Evolutionary conservation across 129 eudicot genomes (phyloP), one percentile per base, ranked within the genome.

Genomic region (Artemisia annua): DNA sequence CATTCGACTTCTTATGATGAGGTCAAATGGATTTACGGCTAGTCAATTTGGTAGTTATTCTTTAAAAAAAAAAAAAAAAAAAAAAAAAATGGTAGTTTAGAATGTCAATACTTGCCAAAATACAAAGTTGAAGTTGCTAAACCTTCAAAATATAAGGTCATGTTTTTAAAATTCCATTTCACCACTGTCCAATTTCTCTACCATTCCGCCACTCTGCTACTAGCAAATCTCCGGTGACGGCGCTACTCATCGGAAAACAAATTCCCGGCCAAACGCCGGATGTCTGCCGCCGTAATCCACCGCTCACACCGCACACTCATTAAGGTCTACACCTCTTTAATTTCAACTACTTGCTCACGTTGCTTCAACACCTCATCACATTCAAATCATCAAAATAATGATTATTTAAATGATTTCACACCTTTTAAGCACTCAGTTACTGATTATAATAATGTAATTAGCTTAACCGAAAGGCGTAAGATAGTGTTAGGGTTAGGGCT

Each of bases 381-480:
- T 24, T 55, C 68, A 43, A 30, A 30, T 30, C 46, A 69, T 49
- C 49, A 58, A 32, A 70, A 75, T 20, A 73, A 65, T 35, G 91
- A 90, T 63, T 78, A 68, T 63, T 74, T 93, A 9, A 61, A 61
- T 0, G 92, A 90, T 18, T 87, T 93, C 82, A 63, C 81, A 56
- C 97, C 96, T 6, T 73, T 80, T 10, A 30, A 50, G 24, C 22
- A 69, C 48, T 62, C 19, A 11, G 43, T 75, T 30, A 17, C 66
- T 48, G 66, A 71, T 17, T 26, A 22, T 7, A 35, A 30, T 7
- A 43, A 68, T 16, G 83, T 80, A 48, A 66, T 94, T 62, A 94
- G 83, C 22, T 82, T 85, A 4, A 81, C 78, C 17, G 97, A 94
- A 81, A 80, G 89, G 83, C 96, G 87, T 69, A 79, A 62, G 55